Evolutionary conservation across 1,139 yeast genomes (phyloP), one percentile per base, ranked within the genome.

Genomic region (Petasospora rhodanensis): DNA sequence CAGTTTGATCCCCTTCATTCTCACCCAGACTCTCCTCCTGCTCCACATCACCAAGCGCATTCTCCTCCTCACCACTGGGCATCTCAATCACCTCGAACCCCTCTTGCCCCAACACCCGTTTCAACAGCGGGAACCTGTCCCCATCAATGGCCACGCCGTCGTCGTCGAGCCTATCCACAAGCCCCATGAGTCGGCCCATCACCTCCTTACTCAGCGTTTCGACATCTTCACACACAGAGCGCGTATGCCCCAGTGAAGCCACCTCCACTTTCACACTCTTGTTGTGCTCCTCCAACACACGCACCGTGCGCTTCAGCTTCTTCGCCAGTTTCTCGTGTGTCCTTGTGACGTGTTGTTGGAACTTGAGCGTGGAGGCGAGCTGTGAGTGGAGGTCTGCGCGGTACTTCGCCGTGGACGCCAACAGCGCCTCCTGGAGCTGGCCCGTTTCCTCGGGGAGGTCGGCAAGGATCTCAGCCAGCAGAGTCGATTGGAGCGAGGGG

Each of bases 381-480:
- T 67, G 73, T 18, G 44, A 43, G 33, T 66, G 54, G 31, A 70
- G 53, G 43, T 70, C 76, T 17, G 53, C 44, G 33, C 68, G 64
- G 45, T 66, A 70, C 34, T 61, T 62, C 12, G 48, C 18, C 2
- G 65, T 46, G 3, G 62, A 66, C 9, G 48, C 42, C 13, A 60
- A 34, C 7, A 69, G 43, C n/a, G 65, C 51, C 6, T 52, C 52
- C 1, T 57, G 48, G n/a, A 66, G 61, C 22, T 59, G 61, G 4
- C 29, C 24, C 8, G 40, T 35, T 21, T 40, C 44, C 12, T 37
- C 35, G 13, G 43, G 41, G 14, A 40, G 22, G 6, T 26, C 22
- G 6, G 23, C 15, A 14, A 40, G 35, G 12, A 40, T 33, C 11
- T 34, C 34, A 8, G 30, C 24, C 7, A 40, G 34, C 14, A 35